Evolutionary conservation across 179 eudicot species (phyloP), one percentile per base, ranked within the genome.

Genomic region (Spinacia oleracea): DNA sequence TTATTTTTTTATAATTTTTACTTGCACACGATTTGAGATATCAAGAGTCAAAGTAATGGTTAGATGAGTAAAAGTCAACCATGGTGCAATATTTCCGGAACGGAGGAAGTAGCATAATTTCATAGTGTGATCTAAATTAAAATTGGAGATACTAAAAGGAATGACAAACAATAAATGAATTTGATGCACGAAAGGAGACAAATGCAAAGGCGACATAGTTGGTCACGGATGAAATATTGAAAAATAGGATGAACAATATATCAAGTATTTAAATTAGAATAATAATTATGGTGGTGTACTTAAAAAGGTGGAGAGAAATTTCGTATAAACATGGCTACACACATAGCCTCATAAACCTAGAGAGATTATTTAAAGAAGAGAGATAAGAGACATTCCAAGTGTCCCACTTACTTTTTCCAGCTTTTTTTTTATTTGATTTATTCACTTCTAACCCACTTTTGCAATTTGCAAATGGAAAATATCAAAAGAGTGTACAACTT

Each of bases 371-470:
- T 23, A 70, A 68, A 69, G n/a, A 70, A 71, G 74, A 68, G 81
- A 55, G 74, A 31, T 68, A 70, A 66, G 77, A 35, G 82, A 84
- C 86, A 81, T 84, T 84, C 84, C 72, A 79, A 84, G 80, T 84
- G 84, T 84, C 87, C 84, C 87, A 81, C 87, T 77, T 23, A 25
- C 79, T 81, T 84, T 81, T 14, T 67, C 77, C 77, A 75, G 84
- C 84, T 65, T 79, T 83, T 62, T 70, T 27, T 74, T 70, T 27
- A 29, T 50, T 69, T 60, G 12, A 45, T 50, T 20, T 15, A 18
- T 46, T 29, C 55, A 14, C 2, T 11, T 18, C 23, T 20, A 76
- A 20, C 72, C 74, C 34, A 71, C 74, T 71, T 71, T 71, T 71
- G 23, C 25, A 48, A 48, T 71, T 71, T 71, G 23, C 25, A 48